Conservation (phyloP, 2,329 filamentous ascomycete species). For the Penicillium italicum region DNA sequence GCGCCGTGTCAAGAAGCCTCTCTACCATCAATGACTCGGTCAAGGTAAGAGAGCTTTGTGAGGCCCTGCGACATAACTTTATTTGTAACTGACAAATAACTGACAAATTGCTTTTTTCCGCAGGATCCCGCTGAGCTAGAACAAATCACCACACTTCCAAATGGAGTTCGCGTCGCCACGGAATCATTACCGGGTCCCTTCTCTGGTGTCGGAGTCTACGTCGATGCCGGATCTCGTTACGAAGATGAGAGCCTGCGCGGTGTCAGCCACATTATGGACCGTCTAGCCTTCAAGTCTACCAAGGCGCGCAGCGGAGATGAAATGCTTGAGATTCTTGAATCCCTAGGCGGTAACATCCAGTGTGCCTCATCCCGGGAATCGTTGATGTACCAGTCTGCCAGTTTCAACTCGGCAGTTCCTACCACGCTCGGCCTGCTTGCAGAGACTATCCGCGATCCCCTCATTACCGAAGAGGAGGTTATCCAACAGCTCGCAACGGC, state of each 20-base stretch:
- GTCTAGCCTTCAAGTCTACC: conserved; percentile 90
- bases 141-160: conserved; percentile 79
- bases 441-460: conserved; percentile 85
- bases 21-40: conserved; percentile 34
- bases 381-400: conserved; percentile 98
- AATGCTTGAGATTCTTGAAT: conserved; percentile 84
- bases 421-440: conserved; percentile 79
- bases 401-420: conserved; percentile 89
- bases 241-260: conserved; percentile 81
- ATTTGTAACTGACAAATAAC: conserved; percentile 8
- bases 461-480: conserved; percentile 83
- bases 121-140: conserved; percentile 85
- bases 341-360: conserved; percentile 90
- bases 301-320: conserved; percentile 68
- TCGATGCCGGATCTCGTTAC: conserved; percentile 92
- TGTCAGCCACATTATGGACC: conserved; percentile 93
- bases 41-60: conserved; percentile 29
- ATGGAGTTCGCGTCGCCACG: conserved; percentile 90
- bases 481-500: conserved; percentile 83
- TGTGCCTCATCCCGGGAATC: conserved; percentile 93
- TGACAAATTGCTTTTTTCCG: conserved; percentile 4
- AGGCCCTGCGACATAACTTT: background rate
- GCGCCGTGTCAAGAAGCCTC: conserved; percentile 35
- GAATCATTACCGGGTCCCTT: conserved; percentile 94
- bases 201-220: conserved; percentile 89